These are phyloP conservation scores for Sclerotinia sclerotiorum DNA, from an alignment of 2,329 filamentous ascomycete genomes.

Conservation along the genomic window DNA sequence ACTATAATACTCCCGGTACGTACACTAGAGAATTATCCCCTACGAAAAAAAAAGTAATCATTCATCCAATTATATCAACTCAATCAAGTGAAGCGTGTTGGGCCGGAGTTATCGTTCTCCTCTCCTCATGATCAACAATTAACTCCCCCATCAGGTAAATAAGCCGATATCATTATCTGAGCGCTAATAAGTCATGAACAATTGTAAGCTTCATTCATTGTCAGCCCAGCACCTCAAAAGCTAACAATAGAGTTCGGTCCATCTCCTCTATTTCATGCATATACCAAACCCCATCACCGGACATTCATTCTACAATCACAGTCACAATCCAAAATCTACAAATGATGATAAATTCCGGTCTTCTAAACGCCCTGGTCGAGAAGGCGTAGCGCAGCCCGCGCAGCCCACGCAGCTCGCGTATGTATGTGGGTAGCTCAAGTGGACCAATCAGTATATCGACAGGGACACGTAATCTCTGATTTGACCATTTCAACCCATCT, in stretches of 20 bases:
- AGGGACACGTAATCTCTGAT: neutral
- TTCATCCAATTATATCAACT: neutral
- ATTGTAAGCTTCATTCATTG: neutral
- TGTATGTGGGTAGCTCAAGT: neutral
- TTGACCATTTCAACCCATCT: conserved; percentile 9
- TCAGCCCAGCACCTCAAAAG: no score
- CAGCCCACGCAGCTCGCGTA: neutral
- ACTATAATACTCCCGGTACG: neutral
- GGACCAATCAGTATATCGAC: neutral
- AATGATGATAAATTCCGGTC: neutral
- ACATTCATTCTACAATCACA: neutral
- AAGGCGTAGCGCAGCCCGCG: conserved; percentile 5
- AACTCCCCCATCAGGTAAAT: neutral
- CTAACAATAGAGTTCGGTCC: no score
- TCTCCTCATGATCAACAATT: conserved; percentile 5
- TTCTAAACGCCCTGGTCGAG: conserved; percentile 16
- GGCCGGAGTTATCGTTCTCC: conserved; percentile 2
- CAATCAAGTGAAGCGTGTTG: neutral
- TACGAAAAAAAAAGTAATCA: neutral
- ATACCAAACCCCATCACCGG: no score
- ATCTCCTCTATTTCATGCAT: neutral
- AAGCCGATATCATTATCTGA: neutral
- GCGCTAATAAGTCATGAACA: conserved; percentile 1
- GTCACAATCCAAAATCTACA: neutral
- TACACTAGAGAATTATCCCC: neutral